Base-by-base conservation (phyloP, 768 basidiomycete genomes). In the Infundibulicybe gibba region DNA sequence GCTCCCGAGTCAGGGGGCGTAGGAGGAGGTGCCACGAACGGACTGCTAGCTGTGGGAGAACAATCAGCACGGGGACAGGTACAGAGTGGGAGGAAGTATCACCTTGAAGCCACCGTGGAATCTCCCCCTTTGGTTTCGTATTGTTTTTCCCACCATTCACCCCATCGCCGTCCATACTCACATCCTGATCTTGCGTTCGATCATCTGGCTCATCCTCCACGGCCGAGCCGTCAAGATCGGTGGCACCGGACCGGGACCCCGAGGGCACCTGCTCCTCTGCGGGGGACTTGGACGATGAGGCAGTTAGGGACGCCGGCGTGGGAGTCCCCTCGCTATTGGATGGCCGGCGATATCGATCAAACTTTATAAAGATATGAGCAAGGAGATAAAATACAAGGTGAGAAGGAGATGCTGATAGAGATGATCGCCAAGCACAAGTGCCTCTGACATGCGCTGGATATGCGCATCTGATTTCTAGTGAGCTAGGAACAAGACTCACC, bases 341-440 rank as follows among this genome's bases (percentile, higher is more conserved):
- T 1, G 68, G 64, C 14, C 72, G 68, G 40, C 76, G 70, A 52
- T 80, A 80, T 43, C 65, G 68, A 51, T 77, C 79, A 39, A 80
- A 56, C 79, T 80, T 47, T 25, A 25, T 25, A 17, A 47, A 20
- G 34, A 44, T 25, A 20, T 25, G 25, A 25, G 25, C 25, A 25
- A 25, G n/a, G n/a, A n/a, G 25, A 30, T 32, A 41, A 25, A 25
- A 25, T 8, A 8, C 25, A 45, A 41, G 45, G 19, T 20, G 48
- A 32, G 41, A 43, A 54, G 35, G 50, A 32, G 33, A 44, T 41
- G 25, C 45, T 32, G 25, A 21, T 32, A n/a, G 39, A n/a, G 30
- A 14, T 13, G 13, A 25, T 47, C 20, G 33, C 16, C 41, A 31
- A 17, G 30, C 45, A 25, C n/a, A 25, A 25, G 25, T 25, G n/a